These are phyloP conservation scores for Claviceps monticola DNA, from an alignment of 2,329 filamentous ascomycete genomes.

Conservation along the genomic window DNA sequence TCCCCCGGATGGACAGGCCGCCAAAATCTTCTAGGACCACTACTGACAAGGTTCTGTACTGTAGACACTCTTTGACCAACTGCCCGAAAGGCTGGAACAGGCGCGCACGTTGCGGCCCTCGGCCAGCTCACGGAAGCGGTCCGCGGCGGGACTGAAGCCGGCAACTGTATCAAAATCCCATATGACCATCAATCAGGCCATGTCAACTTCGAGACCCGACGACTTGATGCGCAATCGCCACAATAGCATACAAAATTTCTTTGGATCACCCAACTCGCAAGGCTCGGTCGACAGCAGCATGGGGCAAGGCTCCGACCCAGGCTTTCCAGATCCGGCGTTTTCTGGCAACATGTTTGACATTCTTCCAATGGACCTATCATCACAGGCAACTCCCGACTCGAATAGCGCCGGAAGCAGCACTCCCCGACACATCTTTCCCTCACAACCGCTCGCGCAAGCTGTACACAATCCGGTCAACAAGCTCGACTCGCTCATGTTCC, in stretches of 20 bases:
- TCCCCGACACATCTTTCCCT: constrained; percentile 19
- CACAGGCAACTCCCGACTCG: constrained; percentile 29
- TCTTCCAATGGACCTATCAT: constrained; percentile 30
- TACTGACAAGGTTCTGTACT: constrained; percentile 4
- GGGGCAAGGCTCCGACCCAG: constrained; percentile 15
- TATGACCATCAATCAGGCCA: constrained; percentile 16
- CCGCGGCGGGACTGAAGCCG: constrained; percentile 30
- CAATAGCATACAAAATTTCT: constrained; percentile 11
- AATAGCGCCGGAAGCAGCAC: constrained; percentile 28
- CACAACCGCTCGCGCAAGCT: constrained; percentile 18
- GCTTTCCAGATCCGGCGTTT: constrained; percentile 24
- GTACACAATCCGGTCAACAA: constrained; percentile 44
- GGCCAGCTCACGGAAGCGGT: constrained; percentile 39
- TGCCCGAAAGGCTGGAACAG: constrained; percentile 58
- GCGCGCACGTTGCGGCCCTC: constrained; percentile 20
- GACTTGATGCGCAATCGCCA: constrained; percentile 20
- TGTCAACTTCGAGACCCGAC: constrained; percentile 20
- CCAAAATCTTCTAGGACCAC: neutral
- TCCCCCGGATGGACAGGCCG: too few species aligned
- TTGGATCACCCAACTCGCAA: constrained; percentile 12
- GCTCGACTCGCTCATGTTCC: constrained; percentile 68
- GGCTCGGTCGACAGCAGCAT: constrained; percentile 22
- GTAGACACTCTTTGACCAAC: constrained; percentile 67
- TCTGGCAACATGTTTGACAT: constrained; percentile 29
- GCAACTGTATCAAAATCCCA: constrained; percentile 19